phyloP scores from a whole-genome alignment of 139 green algal genomes.

The Penium margaritaceum region DNA sequence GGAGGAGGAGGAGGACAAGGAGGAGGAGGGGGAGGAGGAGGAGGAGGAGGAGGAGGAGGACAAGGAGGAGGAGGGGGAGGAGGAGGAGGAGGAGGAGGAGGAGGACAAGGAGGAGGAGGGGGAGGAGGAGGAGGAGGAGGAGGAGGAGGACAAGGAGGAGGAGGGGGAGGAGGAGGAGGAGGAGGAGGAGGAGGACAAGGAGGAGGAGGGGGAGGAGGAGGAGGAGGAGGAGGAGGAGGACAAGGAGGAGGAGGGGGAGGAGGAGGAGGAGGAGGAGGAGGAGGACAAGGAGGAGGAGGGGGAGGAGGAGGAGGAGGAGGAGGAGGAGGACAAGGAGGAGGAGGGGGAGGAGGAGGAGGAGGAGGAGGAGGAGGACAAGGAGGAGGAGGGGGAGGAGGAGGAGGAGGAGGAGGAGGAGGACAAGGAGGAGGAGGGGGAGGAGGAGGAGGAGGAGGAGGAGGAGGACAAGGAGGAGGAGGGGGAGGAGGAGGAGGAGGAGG shows the following conservation, averaged over 20 bases:
- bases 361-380: background rate
- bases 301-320: background rate
- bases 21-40: background rate
- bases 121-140: background rate
- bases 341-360: background rate
- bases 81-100: constrained; percentile 1
- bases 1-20: background rate
- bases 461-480: constrained; percentile 2
- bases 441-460: constrained; percentile 3
- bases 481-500: background rate
- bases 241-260: background rate
- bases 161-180: constrained; percentile 1
- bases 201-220: background rate
- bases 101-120: background rate
- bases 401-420: background rate
- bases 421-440: background rate
- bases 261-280: constrained; percentile 1
- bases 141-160: background rate
- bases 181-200: constrained; percentile 1
- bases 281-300: background rate
- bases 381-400: background rate
- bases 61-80: background rate
- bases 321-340: background rate
- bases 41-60: background rate
- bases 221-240: constrained; percentile 8